A percentile compares a stretch with the other conserved stretches of the same genome.
Conservation (phyloP, 805 yeast species). For the Cyberlindnera veronae region DNA sequence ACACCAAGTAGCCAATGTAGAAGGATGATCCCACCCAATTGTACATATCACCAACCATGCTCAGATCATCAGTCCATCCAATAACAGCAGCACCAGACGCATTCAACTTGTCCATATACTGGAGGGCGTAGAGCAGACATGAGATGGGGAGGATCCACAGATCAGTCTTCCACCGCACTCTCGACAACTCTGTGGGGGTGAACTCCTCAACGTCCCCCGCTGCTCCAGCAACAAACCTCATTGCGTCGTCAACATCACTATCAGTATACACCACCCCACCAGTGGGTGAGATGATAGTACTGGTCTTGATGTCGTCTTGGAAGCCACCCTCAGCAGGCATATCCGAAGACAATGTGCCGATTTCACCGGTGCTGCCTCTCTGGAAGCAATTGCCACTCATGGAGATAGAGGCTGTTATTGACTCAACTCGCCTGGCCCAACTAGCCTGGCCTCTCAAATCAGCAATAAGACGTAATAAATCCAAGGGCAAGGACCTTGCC, state of each 20-base stretch:
- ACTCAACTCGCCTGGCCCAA: no score
- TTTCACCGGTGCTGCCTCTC: no score
- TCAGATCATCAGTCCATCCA: constrained; percentile 44
- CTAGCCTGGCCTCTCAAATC: no score
- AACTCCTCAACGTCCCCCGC: background rate
- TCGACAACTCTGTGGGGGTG: constrained; percentile 5
- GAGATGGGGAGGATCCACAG: constrained; percentile 6
- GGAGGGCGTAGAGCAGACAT: constrained; percentile 6
- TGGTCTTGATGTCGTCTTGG: no score
- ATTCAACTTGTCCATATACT: constrained; percentile 12
- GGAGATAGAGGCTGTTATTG: no score
- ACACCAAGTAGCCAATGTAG: constrained; percentile 59
- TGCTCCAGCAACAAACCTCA: constrained; percentile 8
- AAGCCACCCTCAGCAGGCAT: no score
- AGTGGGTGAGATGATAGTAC: constrained; percentile 8
- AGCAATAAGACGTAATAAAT: no score
- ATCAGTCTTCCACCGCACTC: constrained; percentile 9
- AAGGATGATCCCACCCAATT: constrained; percentile 56
- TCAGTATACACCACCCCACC: constrained; percentile 3
- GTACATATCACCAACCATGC: constrained; percentile 43
- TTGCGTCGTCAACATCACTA: constrained; percentile 14
- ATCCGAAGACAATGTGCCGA: no score
- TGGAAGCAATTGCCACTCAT: no score
- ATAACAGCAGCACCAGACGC: constrained; percentile 43
- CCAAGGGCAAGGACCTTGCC: no score